Conservation (phyloP, 768 basidiomycete genomes). For the Fomitopsis pulvina region DNA sequence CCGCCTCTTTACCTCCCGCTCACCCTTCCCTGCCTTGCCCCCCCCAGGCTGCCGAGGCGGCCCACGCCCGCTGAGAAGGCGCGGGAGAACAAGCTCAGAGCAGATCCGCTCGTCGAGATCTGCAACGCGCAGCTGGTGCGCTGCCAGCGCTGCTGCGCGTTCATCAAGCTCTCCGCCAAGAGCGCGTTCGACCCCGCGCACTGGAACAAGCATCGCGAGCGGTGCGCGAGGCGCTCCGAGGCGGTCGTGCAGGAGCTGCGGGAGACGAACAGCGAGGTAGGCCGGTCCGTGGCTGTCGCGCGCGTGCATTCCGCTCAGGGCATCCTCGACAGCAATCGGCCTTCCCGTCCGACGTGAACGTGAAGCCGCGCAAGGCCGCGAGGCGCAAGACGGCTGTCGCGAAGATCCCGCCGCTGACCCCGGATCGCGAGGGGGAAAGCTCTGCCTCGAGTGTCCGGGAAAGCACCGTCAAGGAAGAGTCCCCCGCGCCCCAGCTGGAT, state of each 20-base stretch:
- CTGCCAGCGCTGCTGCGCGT: conserved; percentile 47
- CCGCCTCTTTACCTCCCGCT: not conserved
- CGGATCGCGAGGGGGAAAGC: not conserved
- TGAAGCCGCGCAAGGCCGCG: not conserved
- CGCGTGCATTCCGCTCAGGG: conserved; percentile 1
- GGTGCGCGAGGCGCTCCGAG: conserved; percentile 47
- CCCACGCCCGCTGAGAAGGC: conserved; percentile 2
- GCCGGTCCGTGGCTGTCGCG: not conserved
- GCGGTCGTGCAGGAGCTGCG: conserved; percentile 11
- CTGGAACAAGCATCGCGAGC: conserved; percentile 57
- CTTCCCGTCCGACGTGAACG: conserved; percentile 4
- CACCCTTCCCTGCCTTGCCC: not conserved
- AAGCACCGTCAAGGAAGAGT: not conserved
- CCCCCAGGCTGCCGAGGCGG: not conserved
- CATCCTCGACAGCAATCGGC: conserved; percentile 2
- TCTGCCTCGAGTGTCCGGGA: not conserved
- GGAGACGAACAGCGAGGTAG: conserved; percentile 7
- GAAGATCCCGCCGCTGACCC: conserved; percentile 4
- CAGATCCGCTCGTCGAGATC: not conserved
- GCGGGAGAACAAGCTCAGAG: not conserved
- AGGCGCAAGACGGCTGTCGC: not conserved
- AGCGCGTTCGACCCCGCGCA: conserved; percentile 61
- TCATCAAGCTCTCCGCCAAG: conserved; percentile 63
- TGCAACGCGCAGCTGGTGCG: conserved; percentile 2
- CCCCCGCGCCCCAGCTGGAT: not conserved